phyloP scores from a whole-genome alignment of 2,329 filamentous ascomycete species.

The Pezicula neosporulosa region DNA sequence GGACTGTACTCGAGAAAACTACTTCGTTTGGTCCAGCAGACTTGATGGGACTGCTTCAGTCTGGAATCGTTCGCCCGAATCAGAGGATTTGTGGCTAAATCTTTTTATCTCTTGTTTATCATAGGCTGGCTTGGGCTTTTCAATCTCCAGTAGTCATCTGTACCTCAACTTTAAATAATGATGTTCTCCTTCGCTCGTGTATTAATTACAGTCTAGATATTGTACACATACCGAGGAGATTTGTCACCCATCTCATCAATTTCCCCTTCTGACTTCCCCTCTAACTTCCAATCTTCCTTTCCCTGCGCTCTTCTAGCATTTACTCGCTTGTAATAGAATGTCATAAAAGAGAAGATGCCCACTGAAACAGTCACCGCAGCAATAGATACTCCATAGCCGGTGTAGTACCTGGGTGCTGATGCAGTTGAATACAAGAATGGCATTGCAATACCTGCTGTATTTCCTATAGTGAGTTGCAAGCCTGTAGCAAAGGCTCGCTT shows the following conservation, averaged over 20 bases:
- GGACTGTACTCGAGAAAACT: no score
- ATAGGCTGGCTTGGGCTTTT: no score
- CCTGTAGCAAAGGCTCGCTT: constrained; percentile 58
- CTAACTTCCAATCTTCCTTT: constrained; percentile 34
- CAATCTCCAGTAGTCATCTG: no score
- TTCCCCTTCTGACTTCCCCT: constrained; percentile 36
- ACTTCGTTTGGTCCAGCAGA: no score
- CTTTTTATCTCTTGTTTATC: no score
- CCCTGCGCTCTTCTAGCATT: constrained; percentile 35
- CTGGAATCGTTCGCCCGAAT: no score
- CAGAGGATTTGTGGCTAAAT: no score
- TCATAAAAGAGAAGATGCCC: constrained; percentile 38
- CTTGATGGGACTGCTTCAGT: no score
- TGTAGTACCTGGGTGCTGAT: constrained; percentile 38
- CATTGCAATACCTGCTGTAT: constrained; percentile 48
- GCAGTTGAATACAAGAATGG: background rate
- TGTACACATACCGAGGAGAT: constrained; percentile 25
- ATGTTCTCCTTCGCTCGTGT: no score
- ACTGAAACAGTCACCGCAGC: constrained; percentile 37
- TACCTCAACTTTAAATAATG: no score
- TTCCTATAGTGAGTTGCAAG: constrained; percentile 56
- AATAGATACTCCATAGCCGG: constrained; percentile 47
- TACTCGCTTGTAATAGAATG: constrained; percentile 26
- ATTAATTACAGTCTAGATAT: no score
- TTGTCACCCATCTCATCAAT: constrained; percentile 38